Conservation (phyloP, 2,329 filamentous ascomycete genomes). For the Metarhizium brunneum region DNA sequence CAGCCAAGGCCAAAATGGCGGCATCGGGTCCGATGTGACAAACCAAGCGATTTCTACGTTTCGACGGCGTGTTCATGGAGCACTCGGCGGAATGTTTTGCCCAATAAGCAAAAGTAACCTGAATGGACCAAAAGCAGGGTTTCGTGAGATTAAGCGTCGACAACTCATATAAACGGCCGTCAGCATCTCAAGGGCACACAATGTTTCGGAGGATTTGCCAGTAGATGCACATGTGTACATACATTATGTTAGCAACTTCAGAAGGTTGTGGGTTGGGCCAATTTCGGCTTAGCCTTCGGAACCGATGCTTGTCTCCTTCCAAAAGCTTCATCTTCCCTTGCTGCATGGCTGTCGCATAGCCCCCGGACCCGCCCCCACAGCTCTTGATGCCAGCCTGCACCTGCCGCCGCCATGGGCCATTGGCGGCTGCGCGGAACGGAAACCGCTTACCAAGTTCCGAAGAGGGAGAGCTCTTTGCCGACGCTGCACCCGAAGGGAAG, state of each 20-base stretch:
- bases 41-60: background rate
- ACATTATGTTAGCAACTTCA: too few relatives aligned
- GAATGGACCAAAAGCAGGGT: too few relatives aligned
- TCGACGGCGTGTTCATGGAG: too few relatives aligned
- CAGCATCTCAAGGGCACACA: too few relatives aligned
- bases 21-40: background rate
- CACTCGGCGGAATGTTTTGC: background rate
- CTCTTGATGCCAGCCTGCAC: background rate
- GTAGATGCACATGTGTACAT: too few relatives aligned
- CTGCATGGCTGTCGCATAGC: background rate
- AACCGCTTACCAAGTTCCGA: constrained; percentile 1
- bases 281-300: background rate
- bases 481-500: constrained; percentile 1
- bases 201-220: too few relatives aligned
- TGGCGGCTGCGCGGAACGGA: background rate
- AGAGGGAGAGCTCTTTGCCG: constrained; percentile 3
- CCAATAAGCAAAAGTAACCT: too few relatives aligned
- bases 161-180: too few relatives aligned
- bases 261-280: background rate
- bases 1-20: background rate
- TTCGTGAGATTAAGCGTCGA: too few relatives aligned
- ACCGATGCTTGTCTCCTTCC: background rate
- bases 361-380: background rate
- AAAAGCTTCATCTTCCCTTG: background rate
- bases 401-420: background rate